Conservation (phyloP, 2,329 filamentous ascomycete genomes). For the Cryphonectria parasitica region DNA sequence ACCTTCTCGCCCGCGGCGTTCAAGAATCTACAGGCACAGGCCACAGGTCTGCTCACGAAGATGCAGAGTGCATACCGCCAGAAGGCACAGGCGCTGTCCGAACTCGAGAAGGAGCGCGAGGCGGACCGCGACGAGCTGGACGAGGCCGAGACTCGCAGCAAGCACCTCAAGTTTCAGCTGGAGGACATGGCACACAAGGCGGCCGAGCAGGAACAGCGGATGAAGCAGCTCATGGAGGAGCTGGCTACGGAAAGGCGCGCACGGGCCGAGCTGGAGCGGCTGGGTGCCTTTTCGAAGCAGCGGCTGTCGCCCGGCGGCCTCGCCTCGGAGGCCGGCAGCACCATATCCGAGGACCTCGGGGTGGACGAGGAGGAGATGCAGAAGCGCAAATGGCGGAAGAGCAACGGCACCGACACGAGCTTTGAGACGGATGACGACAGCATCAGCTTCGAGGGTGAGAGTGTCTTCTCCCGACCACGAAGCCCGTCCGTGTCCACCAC, state of each 20-base stretch:
- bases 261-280: conserved; percentile 44
- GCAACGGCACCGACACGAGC: conserved; percentile 45
- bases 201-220: conserved; percentile 56
- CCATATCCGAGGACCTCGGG: conserved; percentile 56
- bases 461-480: conserved; percentile 64
- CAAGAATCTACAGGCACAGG: conserved; percentile 64
- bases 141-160: conserved; percentile 56
- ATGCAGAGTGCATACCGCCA: conserved; percentile 64
- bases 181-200: conserved; percentile 61
- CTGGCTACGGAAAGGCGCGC: conserved; percentile 54
- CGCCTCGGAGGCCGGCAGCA: conserved; percentile 42
- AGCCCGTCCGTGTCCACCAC: conserved; percentile 52
- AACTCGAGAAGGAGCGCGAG: conserved; percentile 57
- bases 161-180: conserved; percentile 62
- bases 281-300: conserved; percentile 21
- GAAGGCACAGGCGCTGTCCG: conserved; percentile 53
- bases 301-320: conserved; percentile 31
- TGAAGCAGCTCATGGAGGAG: conserved; percentile 49
- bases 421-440: conserved; percentile 58
- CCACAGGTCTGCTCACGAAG: conserved; percentile 56
- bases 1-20: conserved; percentile 62
- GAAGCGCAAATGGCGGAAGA: conserved; percentile 38
- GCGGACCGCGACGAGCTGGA: conserved; percentile 59
- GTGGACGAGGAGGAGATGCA: conserved; percentile 55
- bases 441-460: conserved; percentile 45